phyloP scores from a whole-genome alignment of 345 rosid genomes.

The Populus tremula region DNA sequence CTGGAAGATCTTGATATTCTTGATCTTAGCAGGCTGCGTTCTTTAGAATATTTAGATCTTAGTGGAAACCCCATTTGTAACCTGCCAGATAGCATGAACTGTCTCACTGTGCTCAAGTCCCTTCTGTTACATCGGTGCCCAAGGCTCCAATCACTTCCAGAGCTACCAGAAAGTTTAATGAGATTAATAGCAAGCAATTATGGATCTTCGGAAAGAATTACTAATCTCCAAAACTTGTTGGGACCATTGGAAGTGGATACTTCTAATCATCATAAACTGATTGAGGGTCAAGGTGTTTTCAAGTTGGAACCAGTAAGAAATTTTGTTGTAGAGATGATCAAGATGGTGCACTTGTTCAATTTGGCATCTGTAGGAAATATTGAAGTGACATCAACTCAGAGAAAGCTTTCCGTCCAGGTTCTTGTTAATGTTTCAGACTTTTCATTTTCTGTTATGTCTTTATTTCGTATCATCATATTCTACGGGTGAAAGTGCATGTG shows the following conservation, averaged over 20 bases:
- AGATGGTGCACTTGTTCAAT: not conserved
- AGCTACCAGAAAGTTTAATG: slow-evolving; percentile 19
- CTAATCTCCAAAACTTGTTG: slow-evolving; percentile 12
- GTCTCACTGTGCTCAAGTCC: slow-evolving; percentile 5
- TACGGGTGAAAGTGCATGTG: too few species aligned
- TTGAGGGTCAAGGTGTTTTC: slow-evolving; percentile 9
- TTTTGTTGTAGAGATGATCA: not conserved
- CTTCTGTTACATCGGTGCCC: slow-evolving; percentile 13
- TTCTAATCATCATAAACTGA: slow-evolving; percentile 5
- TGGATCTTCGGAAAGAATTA: not conserved
- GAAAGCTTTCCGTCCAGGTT: slow-evolving; percentile 14
- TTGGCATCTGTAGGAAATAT: not conserved
- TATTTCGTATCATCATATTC: not conserved
- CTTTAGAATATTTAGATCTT: slow-evolving; percentile 14
- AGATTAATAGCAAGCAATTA: not conserved
- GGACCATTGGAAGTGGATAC: not conserved
- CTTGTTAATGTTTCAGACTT: not conserved
- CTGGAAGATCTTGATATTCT: slow-evolving; percentile 13
- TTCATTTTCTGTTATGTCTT: too few species aligned
- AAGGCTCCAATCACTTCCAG: slow-evolving; percentile 14
- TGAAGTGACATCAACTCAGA: slow-evolving; percentile 8
- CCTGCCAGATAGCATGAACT: slow-evolving; percentile 18
- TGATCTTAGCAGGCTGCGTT: slow-evolving; percentile 12
- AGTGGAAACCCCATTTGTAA: slow-evolving; percentile 14
- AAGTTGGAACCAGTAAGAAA: slow-evolving; percentile 10